Evolutionary conservation across 2,329 filamentous ascomycete genomes (phyloP), one percentile per base, ranked within the genome.

Genomic region (Iodosphaeria phyllophila): DNA sequence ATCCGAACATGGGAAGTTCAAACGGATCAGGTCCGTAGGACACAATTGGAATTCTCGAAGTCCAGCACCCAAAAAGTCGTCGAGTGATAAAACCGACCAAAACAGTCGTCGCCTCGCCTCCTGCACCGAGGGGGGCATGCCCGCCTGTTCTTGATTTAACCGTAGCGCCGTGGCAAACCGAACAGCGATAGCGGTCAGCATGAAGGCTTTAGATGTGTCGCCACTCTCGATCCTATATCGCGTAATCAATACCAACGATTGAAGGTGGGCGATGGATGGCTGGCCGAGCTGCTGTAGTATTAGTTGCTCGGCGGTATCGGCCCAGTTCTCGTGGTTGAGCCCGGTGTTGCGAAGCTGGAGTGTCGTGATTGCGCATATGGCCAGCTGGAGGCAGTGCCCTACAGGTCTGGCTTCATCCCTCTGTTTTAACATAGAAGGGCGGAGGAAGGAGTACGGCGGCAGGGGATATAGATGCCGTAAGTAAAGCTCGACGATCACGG

Each of bases 31-130:
- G 28, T 53, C 47, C 14, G 47, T 40, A 2, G 46, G 47, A 26
- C 46, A 54, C 10, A 51, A 40, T 31, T 51, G 48, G 23, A 53
- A 54, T 30, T 55, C 51, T 9, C 47, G 40, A 11, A 54, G 35
- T 1, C 51, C 51, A 5, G 52, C 48, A 9, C 49, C 51, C 30
- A 52, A 50, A 30, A 48, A 51, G 22, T 47, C 41, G 26, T 54
- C 50, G 5, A 53, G 39, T 9, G 53, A 33, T 31, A 48, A 54
- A 6, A 54, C 35, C 2, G 47, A 46, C 51, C 51, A 56, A 35
- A 50, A 48, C 7, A 52, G 35, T 6, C 51, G 40, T 3, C 51
- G 38, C 1, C 51, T 44, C 6, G 46, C 43, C 34, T 55, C 51
- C 25, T 50, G 48, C 1, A 47, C 42, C 1, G 44, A 36, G 6